Conservation (phyloP, 371 early-diverging fungal species). For the Phascolomyces articulosus region DNA sequence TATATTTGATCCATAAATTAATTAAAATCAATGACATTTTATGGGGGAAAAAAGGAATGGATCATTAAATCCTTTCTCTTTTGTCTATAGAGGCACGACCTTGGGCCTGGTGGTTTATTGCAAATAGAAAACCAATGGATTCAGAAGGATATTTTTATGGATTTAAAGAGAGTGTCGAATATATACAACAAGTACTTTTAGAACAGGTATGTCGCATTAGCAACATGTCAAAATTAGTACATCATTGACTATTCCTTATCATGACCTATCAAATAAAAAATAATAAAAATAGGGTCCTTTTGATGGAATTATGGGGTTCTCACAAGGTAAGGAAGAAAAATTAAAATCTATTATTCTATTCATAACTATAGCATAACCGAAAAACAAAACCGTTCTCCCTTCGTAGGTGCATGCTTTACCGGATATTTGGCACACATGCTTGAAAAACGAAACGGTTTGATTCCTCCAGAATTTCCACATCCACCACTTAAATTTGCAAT, state of each 20-base stretch:
- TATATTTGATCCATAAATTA: not conserved
- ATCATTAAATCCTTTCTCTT: not conserved
- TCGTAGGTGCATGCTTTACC: slow-evolving; percentile 61
- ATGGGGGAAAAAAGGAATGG: slow-evolving; percentile 44
- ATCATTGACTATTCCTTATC: too few species aligned
- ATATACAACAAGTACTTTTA: slow-evolving; percentile 48
- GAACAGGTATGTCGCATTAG: slow-evolving; percentile 51
- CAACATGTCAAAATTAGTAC: too few species aligned
- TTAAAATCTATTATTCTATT: not conserved
- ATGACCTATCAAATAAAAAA: too few species aligned
- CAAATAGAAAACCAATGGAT: slow-evolving; percentile 7
- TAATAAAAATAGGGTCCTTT: slow-evolving; percentile 60
- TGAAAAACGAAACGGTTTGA: slow-evolving; percentile 24
- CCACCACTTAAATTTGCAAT: slow-evolving; percentile 65
- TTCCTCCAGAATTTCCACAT: slow-evolving; percentile 39
- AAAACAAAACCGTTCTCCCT: too few species aligned
- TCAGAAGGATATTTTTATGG: slow-evolving; percentile 51
- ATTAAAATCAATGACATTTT: slow-evolving; percentile 3
- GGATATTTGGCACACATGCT: slow-evolving; percentile 58
- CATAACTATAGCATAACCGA: too few species aligned
- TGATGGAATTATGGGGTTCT: slow-evolving; percentile 78
- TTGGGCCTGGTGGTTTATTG: slow-evolving; percentile 66
- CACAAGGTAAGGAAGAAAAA: slow-evolving; percentile 46
- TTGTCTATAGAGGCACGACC: slow-evolving; percentile 42
- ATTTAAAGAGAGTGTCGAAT: slow-evolving; percentile 57